phyloP scores from a whole-genome alignment of 129 eudicot species.

The Sambucus nigra region DNA sequence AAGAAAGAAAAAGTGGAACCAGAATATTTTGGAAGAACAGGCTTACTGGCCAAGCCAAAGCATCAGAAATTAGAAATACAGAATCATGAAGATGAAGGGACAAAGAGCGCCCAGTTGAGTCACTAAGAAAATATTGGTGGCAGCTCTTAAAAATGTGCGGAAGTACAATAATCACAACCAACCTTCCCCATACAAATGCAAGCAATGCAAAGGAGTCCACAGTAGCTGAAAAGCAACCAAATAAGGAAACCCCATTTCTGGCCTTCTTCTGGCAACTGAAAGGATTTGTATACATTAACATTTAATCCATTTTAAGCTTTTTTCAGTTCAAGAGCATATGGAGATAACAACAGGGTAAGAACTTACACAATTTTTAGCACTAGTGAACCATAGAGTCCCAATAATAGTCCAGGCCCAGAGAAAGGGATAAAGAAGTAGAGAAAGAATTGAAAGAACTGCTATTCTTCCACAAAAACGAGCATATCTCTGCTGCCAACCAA shows the following conservation, averaged over 20 bases:
- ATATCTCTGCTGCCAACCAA: slow-evolving; percentile 75
- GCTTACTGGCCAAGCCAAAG: background rate
- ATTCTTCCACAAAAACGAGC: slow-evolving; percentile 69
- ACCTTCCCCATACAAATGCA: slow-evolving; percentile 72
- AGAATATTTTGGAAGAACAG: background rate
- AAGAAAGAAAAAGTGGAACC: background rate
- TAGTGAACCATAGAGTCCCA: slow-evolving; percentile 82
- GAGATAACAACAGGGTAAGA: slow-evolving; percentile 1
- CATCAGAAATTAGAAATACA: background rate
- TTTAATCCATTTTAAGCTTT: slow-evolving; percentile 8
- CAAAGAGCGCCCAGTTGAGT: background rate
- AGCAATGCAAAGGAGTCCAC: slow-evolving; percentile 81
- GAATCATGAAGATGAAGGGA: background rate
- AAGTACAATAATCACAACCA: slow-evolving; percentile 1
- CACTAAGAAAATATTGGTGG: background rate
- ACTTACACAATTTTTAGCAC: slow-evolving; percentile 77
- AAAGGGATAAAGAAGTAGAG: slow-evolving; percentile 68
- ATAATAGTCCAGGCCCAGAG: slow-evolving; percentile 85
- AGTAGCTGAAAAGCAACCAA: slow-evolving; percentile 91
- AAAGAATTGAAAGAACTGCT: slow-evolving; percentile 59
- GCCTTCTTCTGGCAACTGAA: slow-evolving; percentile 88
- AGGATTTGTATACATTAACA: slow-evolving; percentile 10
- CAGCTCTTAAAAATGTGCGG: background rate
- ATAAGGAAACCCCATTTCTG: slow-evolving; percentile 89
- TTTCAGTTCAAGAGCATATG: background rate